Percentiles rank a stretch among this genome's conserved stretches.
phyloP scores from a whole-genome alignment of 1,284 basidiomycete genomes.

The Lignosus rhinocerotis region DNA sequence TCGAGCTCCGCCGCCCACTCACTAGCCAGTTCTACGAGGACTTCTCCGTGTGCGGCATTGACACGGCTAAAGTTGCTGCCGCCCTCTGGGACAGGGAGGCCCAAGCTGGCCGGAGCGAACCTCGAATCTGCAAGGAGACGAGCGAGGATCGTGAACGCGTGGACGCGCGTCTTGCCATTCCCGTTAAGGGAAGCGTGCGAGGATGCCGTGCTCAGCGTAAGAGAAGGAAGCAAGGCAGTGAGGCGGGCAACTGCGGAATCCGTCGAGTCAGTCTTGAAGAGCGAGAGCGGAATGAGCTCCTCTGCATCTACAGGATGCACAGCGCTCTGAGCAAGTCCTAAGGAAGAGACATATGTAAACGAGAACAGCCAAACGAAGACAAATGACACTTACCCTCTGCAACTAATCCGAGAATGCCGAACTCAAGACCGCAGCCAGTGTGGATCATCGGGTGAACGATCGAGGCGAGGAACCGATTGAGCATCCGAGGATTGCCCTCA shows the following conservation, averaged over 20 bases:
- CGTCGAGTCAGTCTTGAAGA: constrained; percentile 27
- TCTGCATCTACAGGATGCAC: constrained; percentile 30
- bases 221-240: constrained; percentile 23
- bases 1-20: constrained; percentile 45
- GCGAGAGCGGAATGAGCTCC: constrained; percentile 29
- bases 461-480: constrained; percentile 58
- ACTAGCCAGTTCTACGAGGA: constrained; percentile 28
- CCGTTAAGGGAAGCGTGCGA: constrained; percentile 17
- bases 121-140: constrained; percentile 41
- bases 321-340: constrained; percentile 40
- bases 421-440: constrained; percentile 63
- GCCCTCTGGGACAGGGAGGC: constrained; percentile 37
- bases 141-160: constrained; percentile 41
- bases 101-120: constrained; percentile 41
- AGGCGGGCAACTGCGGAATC: constrained; percentile 14
- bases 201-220: constrained; percentile 14
- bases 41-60: constrained; percentile 33
- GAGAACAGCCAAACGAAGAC: constrained; percentile 41
- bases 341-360: constrained; percentile 26
- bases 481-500: constrained; percentile 51
- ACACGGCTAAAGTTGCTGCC: constrained; percentile 13
- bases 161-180: constrained; percentile 22
- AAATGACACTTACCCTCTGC: constrained; percentile 51
- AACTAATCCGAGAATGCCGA: constrained; percentile 59
- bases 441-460: constrained; percentile 70